A percentile compares a stretch with the other conserved stretches of the same genome.
Evolutionary conservation across 169 alveolate species (phyloP).

Genomic region (Plasmodium blacklocki): DNA sequence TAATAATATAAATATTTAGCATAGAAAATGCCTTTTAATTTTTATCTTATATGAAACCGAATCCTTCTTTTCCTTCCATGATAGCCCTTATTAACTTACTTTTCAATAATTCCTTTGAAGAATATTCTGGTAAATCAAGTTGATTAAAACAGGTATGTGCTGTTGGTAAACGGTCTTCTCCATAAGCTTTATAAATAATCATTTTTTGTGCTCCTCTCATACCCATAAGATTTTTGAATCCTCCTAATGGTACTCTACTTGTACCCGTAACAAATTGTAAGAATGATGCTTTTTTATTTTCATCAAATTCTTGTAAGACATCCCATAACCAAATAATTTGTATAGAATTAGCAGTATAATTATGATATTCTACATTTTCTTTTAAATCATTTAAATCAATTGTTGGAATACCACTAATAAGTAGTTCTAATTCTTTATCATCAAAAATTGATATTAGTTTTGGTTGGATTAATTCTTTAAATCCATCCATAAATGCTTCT

Average conservation of each 20-base stretch:
- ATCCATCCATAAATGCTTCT: slow-evolving; percentile 97
- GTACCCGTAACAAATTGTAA: slow-evolving; percentile 88
- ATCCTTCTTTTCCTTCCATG: slow-evolving; percentile 97
- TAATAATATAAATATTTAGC: not conserved
- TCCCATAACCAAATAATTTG: slow-evolving; percentile 97
- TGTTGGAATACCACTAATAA: slow-evolving; percentile 98
- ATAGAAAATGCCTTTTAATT: not conserved
- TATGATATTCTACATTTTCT: slow-evolving; percentile 95
- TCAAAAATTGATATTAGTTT: slow-evolving; percentile 96
- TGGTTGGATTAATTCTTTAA: slow-evolving; percentile 97
- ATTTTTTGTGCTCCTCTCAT: slow-evolving; percentile 99
- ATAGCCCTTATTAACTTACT: slow-evolving; percentile 94
- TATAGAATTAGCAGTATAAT: slow-evolving; percentile 91
- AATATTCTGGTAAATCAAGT: slow-evolving; percentile 98
- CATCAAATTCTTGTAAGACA: slow-evolving; percentile 92
- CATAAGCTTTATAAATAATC: slow-evolving; percentile 94
- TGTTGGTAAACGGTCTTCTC: slow-evolving; percentile 95
- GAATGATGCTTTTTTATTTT: slow-evolving; percentile 95
- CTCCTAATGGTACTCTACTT: slow-evolving; percentile 98
- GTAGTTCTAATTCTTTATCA: slow-evolving; percentile 94
- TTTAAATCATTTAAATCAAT: slow-evolving; percentile 96
- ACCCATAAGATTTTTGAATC: slow-evolving; percentile 98
- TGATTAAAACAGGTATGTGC: slow-evolving; percentile 99
- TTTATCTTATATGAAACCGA: slow-evolving; percentile 91
- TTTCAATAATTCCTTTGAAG: slow-evolving; percentile 93